Evolutionary conservation across 371 early-diverging fungal species (phyloP), one percentile per base, ranked within the genome.

Genomic region (Apophysomyces variabilis): DNA sequence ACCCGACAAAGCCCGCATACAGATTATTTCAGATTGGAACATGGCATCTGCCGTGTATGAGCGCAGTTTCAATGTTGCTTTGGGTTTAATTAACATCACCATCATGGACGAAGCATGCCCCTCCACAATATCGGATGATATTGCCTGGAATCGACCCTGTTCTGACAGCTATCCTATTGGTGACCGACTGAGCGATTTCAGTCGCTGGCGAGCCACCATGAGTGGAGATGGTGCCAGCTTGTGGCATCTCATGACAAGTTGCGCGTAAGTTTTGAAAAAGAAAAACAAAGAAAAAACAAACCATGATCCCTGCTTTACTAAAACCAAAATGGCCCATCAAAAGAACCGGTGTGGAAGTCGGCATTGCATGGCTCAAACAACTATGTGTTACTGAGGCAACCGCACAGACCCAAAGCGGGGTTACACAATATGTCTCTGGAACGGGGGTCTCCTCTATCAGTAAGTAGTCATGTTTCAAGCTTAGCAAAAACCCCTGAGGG

Each of bases 171-270:
- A 95, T 70, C 71, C 86, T 7, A 95, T 98, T 58, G 85, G 87
- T 41, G 64, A 77, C 32, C 88, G 98, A 21, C 73, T 98, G 41
- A 90, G 87, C 69, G 97, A 96, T 73, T 98, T 98, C 67, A 90
- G 92, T 58, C 54, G 69, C 18, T 98, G 99, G 99, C 85, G 98
- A 69, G 95, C 91, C 9, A 73, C 64, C 5, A 65, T 85, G 8
- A 67, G 75, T 12, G 68, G 78, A 44, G 94, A 94, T 75, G 87
- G 91, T n/a, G 91, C 92, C 7, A 96, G 96, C 5, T 71, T 97
- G 47, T 98, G 97, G 97, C 97, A 97, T 74, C 77, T 98, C 65
- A 87, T 98, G 92, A 95, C 96, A 11, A 87, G 88, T 46, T 96
- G 97, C 83, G 84, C 89, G 72, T 89, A 76, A 65, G 77, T 73